Evolutionary conservation across 805 yeast genomes (phyloP).

Genomic region (Cyberlindnera japonica): DNA sequence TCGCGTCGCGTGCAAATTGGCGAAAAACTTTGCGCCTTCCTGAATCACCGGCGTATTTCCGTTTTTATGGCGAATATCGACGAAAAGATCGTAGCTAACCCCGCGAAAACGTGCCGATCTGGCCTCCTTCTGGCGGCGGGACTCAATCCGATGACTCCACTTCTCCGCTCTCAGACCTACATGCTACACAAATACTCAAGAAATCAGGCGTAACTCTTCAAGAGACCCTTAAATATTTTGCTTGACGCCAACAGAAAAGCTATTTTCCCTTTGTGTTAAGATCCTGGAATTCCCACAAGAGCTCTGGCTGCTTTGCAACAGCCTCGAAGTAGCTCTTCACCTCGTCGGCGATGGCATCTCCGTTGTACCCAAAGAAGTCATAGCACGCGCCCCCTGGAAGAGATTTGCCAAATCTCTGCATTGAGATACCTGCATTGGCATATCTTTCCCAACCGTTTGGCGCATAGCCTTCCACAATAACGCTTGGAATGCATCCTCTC

Average conservation of each 20-base stretch:
- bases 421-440: slow-evolving; percentile 93
- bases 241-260: too few species aligned
- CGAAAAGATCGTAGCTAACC: too few species aligned
- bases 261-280: slow-evolving; percentile 21
- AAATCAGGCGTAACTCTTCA: not conserved
- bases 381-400: slow-evolving; percentile 81
- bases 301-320: slow-evolving; percentile 13
- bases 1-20: too few species aligned
- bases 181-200: too few species aligned
- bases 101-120: too few species aligned
- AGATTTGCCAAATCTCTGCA: slow-evolving; percentile 93
- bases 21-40: too few species aligned
- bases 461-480: slow-evolving; percentile 90
- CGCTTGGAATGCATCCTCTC: slow-evolving; percentile 78
- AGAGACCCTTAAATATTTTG: too few species aligned
- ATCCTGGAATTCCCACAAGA: slow-evolving; percentile 31
- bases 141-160: too few species aligned
- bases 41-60: too few species aligned
- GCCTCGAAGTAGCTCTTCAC: slow-evolving; percentile 26
- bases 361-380: slow-evolving; percentile 82
- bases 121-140: too few species aligned
- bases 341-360: slow-evolving; percentile 84
- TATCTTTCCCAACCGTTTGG: slow-evolving; percentile 91
- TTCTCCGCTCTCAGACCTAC: too few species aligned
- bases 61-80: too few species aligned